Percentiles rank a stretch among this genome's conserved stretches.
Evolutionary conservation across 305 asterid genomes (phyloP).

Genomic region (Solanum hybrid): DNA sequence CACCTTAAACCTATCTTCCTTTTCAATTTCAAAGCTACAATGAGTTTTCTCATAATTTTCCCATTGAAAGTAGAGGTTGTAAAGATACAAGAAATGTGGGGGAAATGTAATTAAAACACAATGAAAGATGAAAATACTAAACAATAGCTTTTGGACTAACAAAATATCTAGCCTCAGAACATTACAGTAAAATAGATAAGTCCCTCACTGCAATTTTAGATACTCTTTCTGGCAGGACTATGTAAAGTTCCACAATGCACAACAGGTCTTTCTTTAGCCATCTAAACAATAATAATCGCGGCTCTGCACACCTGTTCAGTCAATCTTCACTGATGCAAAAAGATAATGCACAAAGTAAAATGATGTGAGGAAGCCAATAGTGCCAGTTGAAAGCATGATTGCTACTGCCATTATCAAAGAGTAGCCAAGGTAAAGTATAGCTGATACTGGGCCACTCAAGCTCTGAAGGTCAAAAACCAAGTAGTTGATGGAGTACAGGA

Average conservation of each 20-base stretch:
- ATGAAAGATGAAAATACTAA: conserved; percentile 16
- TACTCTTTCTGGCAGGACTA: conserved; percentile 1
- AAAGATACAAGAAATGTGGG: conserved; percentile 7
- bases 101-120: not conserved
- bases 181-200: conserved; percentile 13
- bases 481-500: conserved; percentile 65
- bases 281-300: not conserved
- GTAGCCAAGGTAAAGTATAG: conserved; percentile 60
- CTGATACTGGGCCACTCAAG: conserved; percentile 74
- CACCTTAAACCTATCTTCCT: not conserved
- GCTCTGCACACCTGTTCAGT: conserved; percentile 20
- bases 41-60: not conserved
- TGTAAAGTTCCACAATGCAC: conserved; percentile 7
- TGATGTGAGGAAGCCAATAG: conserved; percentile 64
- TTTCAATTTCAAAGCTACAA: not conserved
- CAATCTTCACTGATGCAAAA: conserved; percentile 76
- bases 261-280: conserved; percentile 10
- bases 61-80: not conserved
- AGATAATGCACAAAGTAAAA: conserved; percentile 70
- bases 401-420: conserved; percentile 71
- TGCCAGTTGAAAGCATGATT: conserved; percentile 71
- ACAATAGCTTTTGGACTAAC: conserved; percentile 16
- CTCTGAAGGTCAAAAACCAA: conserved; percentile 70
- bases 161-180: conserved; percentile 11
- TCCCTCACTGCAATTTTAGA: conserved; percentile 8